phyloP scores from a whole-genome alignment of 2,329 filamentous ascomycete species.

The Botryotinia calthae region DNA sequence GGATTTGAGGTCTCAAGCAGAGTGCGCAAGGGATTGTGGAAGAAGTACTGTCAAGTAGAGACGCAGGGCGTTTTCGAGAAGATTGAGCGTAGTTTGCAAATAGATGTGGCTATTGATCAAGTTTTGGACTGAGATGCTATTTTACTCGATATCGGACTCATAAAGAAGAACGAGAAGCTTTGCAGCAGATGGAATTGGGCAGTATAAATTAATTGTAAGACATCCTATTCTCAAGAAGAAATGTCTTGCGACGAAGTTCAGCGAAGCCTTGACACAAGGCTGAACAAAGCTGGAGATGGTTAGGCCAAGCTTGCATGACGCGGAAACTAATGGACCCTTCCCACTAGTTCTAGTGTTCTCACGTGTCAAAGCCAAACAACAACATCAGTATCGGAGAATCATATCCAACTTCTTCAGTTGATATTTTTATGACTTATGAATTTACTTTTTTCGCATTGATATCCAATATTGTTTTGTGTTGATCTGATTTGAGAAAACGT shows the following conservation, averaged over 20 bases:
- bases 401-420: neutral
- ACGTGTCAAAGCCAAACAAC: neutral
- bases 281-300: neutral
- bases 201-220: neutral
- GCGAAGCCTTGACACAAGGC: constrained; percentile 15
- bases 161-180: neutral
- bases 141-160: neutral
- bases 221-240: neutral
- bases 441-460: neutral
- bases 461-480: neutral
- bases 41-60: neutral
- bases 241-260: neutral
- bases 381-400: neutral
- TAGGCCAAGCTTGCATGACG: constrained; percentile 1
- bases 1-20: neutral
- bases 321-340: constrained; percentile 9
- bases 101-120: neutral
- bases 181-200: neutral
- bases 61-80: neutral
- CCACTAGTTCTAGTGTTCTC: neutral
- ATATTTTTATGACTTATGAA: neutral
- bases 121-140: neutral
- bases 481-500: neutral
- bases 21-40: neutral
- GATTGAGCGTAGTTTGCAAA: neutral